Evolutionary conservation across 2,329 filamentous ascomycete species (phyloP).

Genomic region (Blastomyces parvus): DNA sequence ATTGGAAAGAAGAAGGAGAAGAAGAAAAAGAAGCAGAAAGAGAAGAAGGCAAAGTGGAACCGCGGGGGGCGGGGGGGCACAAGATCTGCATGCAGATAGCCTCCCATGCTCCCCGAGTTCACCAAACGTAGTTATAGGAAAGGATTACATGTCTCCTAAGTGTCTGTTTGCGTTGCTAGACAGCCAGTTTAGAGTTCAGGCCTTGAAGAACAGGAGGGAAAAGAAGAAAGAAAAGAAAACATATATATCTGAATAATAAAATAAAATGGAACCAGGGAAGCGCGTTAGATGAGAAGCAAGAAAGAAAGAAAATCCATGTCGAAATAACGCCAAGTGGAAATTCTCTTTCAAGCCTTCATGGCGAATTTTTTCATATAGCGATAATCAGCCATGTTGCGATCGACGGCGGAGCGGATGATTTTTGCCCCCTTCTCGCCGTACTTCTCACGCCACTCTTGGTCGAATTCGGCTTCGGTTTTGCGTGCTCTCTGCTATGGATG

Average conservation of each 20-base stretch:
- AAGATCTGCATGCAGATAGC: background rate
- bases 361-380: slow-evolving; percentile 58
- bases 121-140: background rate
- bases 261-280: background rate
- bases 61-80: background rate
- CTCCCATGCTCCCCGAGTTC: background rate
- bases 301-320: background rate
- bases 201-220: background rate
- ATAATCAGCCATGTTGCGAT: slow-evolving; percentile 51
- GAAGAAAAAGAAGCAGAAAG: background rate
- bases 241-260: background rate
- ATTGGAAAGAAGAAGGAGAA: background rate
- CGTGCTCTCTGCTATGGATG: slow-evolving; percentile 22
- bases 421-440: slow-evolving; percentile 51
- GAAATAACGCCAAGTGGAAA: background rate
- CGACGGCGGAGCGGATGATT: slow-evolving; percentile 50
- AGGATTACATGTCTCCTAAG: background rate
- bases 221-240: background rate
- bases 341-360: slow-evolving; percentile 38
- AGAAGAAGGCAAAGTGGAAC: too few species aligned
- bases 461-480: slow-evolving; percentile 46
- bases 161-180: background rate
- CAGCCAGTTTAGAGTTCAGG: background rate
- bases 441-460: slow-evolving; percentile 52
- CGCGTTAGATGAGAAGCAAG: background rate